phyloP scores from a whole-genome alignment of 1,284 basidiomycete species.

The Meripilus lineatus region DNA sequence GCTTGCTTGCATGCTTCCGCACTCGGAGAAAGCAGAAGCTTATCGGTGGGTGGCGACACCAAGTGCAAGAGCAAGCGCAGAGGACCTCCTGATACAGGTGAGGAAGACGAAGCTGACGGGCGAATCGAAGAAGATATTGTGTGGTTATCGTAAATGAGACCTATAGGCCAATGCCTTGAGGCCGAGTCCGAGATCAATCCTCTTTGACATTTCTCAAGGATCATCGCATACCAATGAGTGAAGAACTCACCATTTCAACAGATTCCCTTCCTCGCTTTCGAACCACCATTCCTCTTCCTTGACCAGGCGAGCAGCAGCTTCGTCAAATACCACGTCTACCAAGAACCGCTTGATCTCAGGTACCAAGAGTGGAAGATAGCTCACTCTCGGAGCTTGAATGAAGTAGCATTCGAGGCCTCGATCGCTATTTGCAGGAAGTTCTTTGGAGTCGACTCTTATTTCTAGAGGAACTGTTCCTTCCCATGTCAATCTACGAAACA shows the following conservation, averaged over 20 bases:
- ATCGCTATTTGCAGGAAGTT: slow-evolving; percentile 83
- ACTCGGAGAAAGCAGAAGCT: slow-evolving; percentile 73
- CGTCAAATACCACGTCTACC: slow-evolving; percentile 86
- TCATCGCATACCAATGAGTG: slow-evolving; percentile 1
- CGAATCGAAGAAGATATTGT: slow-evolving; percentile 56
- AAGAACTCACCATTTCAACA: slow-evolving; percentile 74
- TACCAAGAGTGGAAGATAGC: slow-evolving; percentile 87
- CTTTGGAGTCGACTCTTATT: slow-evolving; percentile 78
- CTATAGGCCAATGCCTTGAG: slow-evolving; percentile 98
- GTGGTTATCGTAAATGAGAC: slow-evolving; percentile 85
- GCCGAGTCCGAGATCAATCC: no score
- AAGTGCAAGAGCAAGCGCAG: slow-evolving; percentile 82
- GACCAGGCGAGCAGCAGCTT: slow-evolving; percentile 61
- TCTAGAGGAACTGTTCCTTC: slow-evolving; percentile 83
- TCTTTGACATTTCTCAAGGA: no score
- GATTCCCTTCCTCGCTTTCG: slow-evolving; percentile 70
- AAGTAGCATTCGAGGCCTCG: slow-evolving; percentile 84
- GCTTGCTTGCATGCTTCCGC: slow-evolving; percentile 83
- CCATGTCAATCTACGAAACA: slow-evolving; percentile 79
- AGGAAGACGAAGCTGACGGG: slow-evolving; percentile 36
- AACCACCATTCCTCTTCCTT: slow-evolving; percentile 95
- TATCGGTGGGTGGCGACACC: slow-evolving; percentile 79
- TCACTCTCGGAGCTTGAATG: slow-evolving; percentile 82
- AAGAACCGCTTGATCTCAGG: slow-evolving; percentile 83
- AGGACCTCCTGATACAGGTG: slow-evolving; percentile 48